Evolutionary conservation across 1,284 basidiomycete species (phyloP), one percentile per base, ranked within the genome.

Genomic region (Butyriboletus appendiculatus): DNA sequence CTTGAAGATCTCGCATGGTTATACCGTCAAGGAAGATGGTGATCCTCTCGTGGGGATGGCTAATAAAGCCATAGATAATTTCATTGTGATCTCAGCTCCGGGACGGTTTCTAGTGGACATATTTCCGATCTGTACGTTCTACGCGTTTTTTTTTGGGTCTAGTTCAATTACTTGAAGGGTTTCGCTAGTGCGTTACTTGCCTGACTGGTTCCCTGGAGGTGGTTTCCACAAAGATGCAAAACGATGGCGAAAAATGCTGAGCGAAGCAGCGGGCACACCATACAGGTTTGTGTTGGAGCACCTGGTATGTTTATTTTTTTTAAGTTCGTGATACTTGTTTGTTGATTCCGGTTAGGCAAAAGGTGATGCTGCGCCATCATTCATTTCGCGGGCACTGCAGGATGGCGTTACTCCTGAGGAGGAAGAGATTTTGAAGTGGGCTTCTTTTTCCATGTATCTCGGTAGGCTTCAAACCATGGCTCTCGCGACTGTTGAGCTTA

Each of bases 141-240:
- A 32, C 7, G 7, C 24, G 3, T 10, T 14, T 11, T 34, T 4
- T n/a, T 1, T 32, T 20, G 3, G 12, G 18, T 33, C 3, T 8
- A 22, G 22, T 15, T 1, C n/a, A 3, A 22, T 11, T 11, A 5
- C 6, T 24, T 46, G 9, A 46, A n/a, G 3, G 12, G 9, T 15
- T 11, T 0, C 5, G 1, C 16, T 42, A 72, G 71, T 82, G 53
- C 69, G 65, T 48, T 55, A 71, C 41, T 48, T 80, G 9, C 80
- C 80, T 0, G 72, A 74, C 47, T 81, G 79, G 79, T 48, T 78
- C 5, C 80, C 81, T 24, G 79, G 79, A 1, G 67, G 72, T 30
- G 68, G 72, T 1, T 81, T 81, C 60, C 69, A 76, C 59, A 62
- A 66, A 22, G 69, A 67, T 5, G 77, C 76, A 0, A 59, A 64